Evolutionary conservation across 2,329 filamentous ascomycete genomes (phyloP).

Genomic region (Claviceps quebecensis): DNA sequence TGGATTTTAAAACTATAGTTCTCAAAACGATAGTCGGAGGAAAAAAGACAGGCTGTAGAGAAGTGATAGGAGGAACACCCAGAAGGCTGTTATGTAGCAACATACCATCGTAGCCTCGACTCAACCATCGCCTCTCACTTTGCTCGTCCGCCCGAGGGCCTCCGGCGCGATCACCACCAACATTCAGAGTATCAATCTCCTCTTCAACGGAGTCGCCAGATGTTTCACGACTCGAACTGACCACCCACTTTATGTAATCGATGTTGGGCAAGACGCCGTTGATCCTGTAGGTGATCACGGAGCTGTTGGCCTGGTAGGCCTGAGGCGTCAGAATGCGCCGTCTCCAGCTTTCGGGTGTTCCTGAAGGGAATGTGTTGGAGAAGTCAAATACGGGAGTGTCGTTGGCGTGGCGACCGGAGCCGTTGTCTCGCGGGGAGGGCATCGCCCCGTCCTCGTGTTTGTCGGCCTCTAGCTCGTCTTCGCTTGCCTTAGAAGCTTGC

Average conservation of each 20-base stretch:
- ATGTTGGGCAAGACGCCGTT: neutral
- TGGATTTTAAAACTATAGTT: neutral
- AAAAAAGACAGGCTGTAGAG: neutral
- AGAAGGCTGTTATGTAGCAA: no score
- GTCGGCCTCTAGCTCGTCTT: no score
- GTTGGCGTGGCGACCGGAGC: neutral
- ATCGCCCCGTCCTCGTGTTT: neutral
- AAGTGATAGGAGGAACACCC: neutral
- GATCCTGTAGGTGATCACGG: neutral
- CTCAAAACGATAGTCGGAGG: neutral
- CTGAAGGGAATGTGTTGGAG: neutral
- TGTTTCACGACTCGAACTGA: neutral
- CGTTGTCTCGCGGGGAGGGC: neutral
- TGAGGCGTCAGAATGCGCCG: neutral
- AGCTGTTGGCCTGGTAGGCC: neutral
- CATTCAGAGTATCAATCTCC: neutral
- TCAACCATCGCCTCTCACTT: neutral
- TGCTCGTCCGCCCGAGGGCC: neutral
- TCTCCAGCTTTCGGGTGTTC: neutral
- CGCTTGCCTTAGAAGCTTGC: no score
- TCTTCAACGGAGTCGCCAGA: no score
- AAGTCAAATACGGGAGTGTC: neutral
- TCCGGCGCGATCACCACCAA: neutral
- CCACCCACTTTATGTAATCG: neutral
- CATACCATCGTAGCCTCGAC: neutral